A percentile compares a stretch with the other conserved stretches of the same genome.
phyloP scores from a whole-genome alignment of 306 rosid species.

The Gastrolobium villosum region DNA sequence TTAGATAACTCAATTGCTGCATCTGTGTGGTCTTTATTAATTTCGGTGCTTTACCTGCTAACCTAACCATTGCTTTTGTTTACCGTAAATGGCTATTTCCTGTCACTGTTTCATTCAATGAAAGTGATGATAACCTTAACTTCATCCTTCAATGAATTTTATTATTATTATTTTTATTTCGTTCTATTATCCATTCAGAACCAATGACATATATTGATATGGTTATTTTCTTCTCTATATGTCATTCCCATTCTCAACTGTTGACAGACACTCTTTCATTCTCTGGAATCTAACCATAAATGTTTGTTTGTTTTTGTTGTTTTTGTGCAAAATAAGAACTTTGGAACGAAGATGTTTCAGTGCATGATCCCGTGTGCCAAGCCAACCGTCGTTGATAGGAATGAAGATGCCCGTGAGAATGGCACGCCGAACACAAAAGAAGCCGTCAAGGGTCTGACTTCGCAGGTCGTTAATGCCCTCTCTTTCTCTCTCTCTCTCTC shows the following conservation, averaged over 20 bases:
- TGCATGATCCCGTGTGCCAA: conserved; percentile 86
- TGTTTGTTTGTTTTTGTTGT: neutral
- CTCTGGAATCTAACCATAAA: conserved; percentile 13
- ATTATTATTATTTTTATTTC: neutral
- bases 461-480: conserved; percentile 72
- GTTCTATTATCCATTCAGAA: neutral
- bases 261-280: too few species aligned
- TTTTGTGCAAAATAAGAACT: neutral
- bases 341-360: conserved; percentile 71
- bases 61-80: conserved; percentile 40
- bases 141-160: conserved; percentile 9
- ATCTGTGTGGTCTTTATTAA: conserved; percentile 10
- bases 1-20: conserved; percentile 34
- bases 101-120: conserved; percentile 52
- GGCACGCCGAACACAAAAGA: conserved; percentile 89
- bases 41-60: neutral
- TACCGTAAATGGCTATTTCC: neutral
- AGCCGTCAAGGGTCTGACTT: conserved; percentile 93
- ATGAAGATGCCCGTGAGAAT: conserved; percentile 70
- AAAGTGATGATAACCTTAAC: conserved; percentile 32
- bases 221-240: neutral
- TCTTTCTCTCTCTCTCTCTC: neutral
- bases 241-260: too few species aligned
- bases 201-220: conserved; percentile 4
- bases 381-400: conserved; percentile 55